These are phyloP conservation scores for Paecilomyces variotii DNA, from an alignment of 2,329 filamentous ascomycete species.

Conservation along the genomic window DNA sequence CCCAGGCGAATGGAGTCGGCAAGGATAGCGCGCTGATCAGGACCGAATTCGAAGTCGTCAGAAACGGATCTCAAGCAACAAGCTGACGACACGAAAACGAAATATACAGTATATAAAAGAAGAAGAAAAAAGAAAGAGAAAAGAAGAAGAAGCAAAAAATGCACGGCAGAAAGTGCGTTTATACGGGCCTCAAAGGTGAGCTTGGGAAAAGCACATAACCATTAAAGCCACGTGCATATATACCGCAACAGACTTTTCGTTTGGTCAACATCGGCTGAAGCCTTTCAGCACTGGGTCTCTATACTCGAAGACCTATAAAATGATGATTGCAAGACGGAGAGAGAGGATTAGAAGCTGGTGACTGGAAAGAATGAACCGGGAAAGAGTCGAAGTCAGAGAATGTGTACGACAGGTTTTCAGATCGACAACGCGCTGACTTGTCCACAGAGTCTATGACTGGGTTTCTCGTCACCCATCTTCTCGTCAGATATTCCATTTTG, in stretches of 20 bases:
- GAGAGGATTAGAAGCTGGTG: neutral
- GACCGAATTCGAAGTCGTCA: constrained; percentile 21
- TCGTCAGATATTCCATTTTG: neutral
- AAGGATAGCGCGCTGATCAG: constrained; percentile 16
- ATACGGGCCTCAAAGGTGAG: neutral
- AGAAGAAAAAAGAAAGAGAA: neutral
- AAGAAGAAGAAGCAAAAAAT: neutral
- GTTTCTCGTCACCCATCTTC: neutral
- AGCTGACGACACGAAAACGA: too few relatives aligned
- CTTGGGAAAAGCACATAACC: neutral
- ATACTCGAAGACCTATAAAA: neutral
- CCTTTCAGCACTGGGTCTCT: neutral
- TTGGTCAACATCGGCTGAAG: neutral
- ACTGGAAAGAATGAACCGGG: neutral
- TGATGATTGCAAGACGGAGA: neutral
- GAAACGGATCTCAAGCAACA: constrained; percentile 17
- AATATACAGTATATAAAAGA: neutral
- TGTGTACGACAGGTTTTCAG: neutral
- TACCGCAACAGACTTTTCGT: neutral
- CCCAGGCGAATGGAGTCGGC: constrained; percentile 14
- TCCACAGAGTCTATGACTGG: neutral
- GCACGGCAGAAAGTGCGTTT: neutral
- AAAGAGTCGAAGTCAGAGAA: neutral
- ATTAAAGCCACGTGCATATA: neutral
- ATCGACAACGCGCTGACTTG: neutral